A percentile compares a stretch with the other conserved stretches of the same genome.
Evolutionary conservation across 1,284 basidiomycete genomes (phyloP).

Genomic region (Gomphus bonarii): DNA sequence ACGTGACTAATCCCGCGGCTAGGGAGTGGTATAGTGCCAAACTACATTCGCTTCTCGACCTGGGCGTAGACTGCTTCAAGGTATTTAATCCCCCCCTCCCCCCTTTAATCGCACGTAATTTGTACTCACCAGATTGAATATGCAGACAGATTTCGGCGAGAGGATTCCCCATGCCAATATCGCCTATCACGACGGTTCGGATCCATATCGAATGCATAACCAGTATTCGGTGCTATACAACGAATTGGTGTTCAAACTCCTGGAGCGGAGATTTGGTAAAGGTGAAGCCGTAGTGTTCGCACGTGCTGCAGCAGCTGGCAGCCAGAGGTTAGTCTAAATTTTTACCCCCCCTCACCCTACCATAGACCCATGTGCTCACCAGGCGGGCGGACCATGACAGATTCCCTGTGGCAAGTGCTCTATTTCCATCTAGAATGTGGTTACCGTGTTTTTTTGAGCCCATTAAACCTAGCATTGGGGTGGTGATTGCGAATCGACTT

Average conservation of each 20-base stretch:
- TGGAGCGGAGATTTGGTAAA: conserved; percentile 49
- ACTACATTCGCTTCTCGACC: conserved; percentile 48
- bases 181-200: conserved; percentile 56
- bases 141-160: conserved; percentile 62
- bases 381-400: conserved; percentile 12
- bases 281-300: conserved; percentile 65
- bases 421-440: not conserved
- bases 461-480: conserved; percentile 48
- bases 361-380: not conserved
- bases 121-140: not conserved
- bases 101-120: not conserved
- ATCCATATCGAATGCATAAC: conserved; percentile 60
- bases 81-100: conserved; percentile 21
- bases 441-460: conserved; percentile 17
- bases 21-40: conserved; percentile 57
- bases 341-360: not conserved
- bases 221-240: conserved; percentile 60
- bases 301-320: conserved; percentile 52
- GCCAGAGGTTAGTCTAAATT: conserved; percentile 41
- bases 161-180: conserved; percentile 55
- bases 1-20: conserved; percentile 62
- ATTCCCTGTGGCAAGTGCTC: conserved; percentile 27
- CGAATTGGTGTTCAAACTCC: conserved; percentile 52
- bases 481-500: conserved; percentile 69
- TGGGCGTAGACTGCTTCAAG: conserved; percentile 66